These are phyloP conservation scores for Candida germanica DNA, from an alignment of 805 yeast genomes.

Conservation along the genomic window DNA sequence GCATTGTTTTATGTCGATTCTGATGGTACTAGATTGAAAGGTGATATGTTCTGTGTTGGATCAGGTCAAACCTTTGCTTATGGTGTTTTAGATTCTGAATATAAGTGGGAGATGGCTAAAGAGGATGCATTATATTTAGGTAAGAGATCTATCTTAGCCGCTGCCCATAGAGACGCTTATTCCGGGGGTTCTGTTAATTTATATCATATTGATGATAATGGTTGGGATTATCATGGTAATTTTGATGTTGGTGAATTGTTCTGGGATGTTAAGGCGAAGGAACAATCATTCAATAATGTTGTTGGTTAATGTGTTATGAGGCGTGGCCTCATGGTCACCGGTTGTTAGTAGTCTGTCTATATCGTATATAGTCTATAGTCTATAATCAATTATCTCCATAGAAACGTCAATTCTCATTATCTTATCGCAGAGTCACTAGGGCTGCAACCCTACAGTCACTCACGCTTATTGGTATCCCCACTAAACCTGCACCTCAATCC, in stretches of 20 bases:
- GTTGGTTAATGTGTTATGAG: slow-evolving; percentile 37
- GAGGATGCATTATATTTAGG: slow-evolving; percentile 95
- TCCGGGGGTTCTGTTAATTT: slow-evolving; percentile 96
- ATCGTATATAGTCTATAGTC: too few relatives aligned
- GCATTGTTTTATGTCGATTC: slow-evolving; percentile 94
- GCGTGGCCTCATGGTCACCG: too few relatives aligned
- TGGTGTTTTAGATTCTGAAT: slow-evolving; percentile 93
- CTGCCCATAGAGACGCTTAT: slow-evolving; percentile 97
- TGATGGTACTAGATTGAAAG: slow-evolving; percentile 93
- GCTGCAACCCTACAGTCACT: too few relatives aligned
- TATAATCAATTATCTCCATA: too few relatives aligned
- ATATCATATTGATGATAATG: slow-evolving; percentile 87
- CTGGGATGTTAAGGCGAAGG: slow-evolving; percentile 87
- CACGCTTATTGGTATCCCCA: too few relatives aligned
- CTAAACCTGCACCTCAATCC: too few relatives aligned
- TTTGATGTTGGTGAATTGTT: slow-evolving; percentile 86
- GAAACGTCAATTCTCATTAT: too few relatives aligned
- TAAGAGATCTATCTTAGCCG: slow-evolving; percentile 93
- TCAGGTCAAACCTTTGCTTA: slow-evolving; percentile 99
- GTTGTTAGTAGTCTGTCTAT: too few relatives aligned
- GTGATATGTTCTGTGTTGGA: slow-evolving; percentile 95
- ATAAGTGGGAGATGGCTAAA: slow-evolving; percentile 85
- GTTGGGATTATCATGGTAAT: slow-evolving; percentile 96
- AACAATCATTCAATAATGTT: slow-evolving; percentile 86
- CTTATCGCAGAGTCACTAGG: too few relatives aligned